Percentiles rank a stretch among this genome's conserved stretches.
phyloP scores from a whole-genome alignment of 345 rosid species.

The Rhizophora mangle region DNA sequence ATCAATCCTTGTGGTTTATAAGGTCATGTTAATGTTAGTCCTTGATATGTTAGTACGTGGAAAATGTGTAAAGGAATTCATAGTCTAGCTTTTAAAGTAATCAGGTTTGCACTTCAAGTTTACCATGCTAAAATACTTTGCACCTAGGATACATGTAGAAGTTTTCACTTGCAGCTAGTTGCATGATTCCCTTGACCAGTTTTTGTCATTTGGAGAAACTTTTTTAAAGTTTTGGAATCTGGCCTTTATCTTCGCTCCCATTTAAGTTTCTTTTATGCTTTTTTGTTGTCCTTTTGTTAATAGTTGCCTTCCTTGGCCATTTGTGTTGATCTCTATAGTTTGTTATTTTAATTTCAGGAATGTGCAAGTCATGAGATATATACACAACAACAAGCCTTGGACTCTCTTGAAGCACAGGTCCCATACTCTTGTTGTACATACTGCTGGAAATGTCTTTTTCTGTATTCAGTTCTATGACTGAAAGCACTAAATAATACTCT shows the following conservation, averaged over 20 bases:
- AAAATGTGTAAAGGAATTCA: too few relatives aligned
- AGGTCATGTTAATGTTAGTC: too few relatives aligned
- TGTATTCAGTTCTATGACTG: neutral
- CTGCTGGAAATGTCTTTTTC: neutral
- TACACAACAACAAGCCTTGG: conserved; percentile 67
- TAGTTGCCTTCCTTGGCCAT: neutral
- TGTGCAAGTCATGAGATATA: conserved; percentile 57
- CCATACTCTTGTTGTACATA: conserved; percentile 11
- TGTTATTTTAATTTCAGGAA: conserved; percentile 53
- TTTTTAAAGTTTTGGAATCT: too few relatives aligned
- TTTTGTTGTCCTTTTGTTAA: neutral
- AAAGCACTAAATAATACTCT: neutral
- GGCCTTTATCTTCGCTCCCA: neutral
- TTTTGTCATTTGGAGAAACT: too few relatives aligned
- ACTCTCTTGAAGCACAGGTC: conserved; percentile 75
- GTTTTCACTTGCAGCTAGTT: too few relatives aligned
- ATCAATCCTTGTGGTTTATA: too few relatives aligned
- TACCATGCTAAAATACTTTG: neutral
- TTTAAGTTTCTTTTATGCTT: neutral
- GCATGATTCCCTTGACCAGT: too few relatives aligned
- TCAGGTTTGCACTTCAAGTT: neutral
- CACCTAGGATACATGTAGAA: too few relatives aligned
- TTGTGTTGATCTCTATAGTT: conserved; percentile 11
- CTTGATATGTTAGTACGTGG: too few relatives aligned
- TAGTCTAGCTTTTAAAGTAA: too few relatives aligned